Evolutionary conservation across 2,329 filamentous ascomycete species (phyloP), one percentile per base, ranked within the genome.

Genomic region (Gyromitra esculenta): DNA sequence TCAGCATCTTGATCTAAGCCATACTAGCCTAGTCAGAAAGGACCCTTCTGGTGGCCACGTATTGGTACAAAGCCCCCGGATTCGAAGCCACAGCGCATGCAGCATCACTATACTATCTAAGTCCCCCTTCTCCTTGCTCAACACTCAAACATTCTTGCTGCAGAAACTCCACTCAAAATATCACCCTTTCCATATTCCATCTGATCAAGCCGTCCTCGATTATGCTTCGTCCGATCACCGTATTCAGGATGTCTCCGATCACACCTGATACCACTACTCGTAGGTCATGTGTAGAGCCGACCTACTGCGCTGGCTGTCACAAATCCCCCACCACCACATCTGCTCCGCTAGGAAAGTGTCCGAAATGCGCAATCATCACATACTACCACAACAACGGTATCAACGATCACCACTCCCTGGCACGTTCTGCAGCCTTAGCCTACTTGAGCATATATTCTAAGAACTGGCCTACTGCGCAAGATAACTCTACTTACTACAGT

Each of bases 341-440:
- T 5, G 13, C 43, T 25, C 60, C 60, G 5, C 60, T 50, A 13
- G 35, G 41, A 21, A 64, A 2, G n/a, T 73, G 70, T 18, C 35
- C 35, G 7, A 57, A 50, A 25, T 73, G 70, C 52, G 31, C 15
- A 37, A 37, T n/a, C 39, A 50, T 52, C 8, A 5, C 9, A 4
- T 75, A 75, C 65, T 75, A 64, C 64, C 18, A 21, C 18, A 21
- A 21, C 18, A 21, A 21, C 21, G 60, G 60, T n/a, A 50, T 50
- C 13, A 64, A 64, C 25, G 60, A 64, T 43, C 60, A 50, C 21
- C 41, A 48, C 21, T 2, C 60, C 1, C 11, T 64, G 11, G 50
- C 60, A 9, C 13, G 41, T 25, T 48, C 50, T 8, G 21, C 60
- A 5, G 43, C 50, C 21, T 43, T 64, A 35, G n/a, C 13, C 6